These are phyloP conservation scores for Comarum palustre DNA, from an alignment of 306 rosid genomes.

Conservation along the genomic window DNA sequence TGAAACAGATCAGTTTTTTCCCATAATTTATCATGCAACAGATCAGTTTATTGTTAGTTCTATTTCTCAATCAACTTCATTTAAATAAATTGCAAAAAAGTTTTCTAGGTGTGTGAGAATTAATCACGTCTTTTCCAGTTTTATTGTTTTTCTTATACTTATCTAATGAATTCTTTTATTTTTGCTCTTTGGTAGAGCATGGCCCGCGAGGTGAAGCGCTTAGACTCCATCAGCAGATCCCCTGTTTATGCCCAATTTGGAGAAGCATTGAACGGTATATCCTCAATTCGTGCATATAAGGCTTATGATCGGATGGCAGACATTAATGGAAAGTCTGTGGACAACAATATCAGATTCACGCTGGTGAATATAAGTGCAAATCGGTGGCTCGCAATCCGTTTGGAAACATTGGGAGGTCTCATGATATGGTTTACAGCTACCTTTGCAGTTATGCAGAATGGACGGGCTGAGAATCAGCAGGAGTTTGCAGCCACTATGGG, in stretches of 20 bases:
- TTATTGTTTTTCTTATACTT: neutral
- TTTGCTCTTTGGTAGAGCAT: slow-evolving; percentile 59
- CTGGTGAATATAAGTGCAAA: slow-evolving; percentile 44
- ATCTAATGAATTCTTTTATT: slow-evolving; percentile 17
- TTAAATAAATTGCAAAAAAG: neutral
- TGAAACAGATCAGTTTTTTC: no score
- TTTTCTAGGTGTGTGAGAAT: neutral
- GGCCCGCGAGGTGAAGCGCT: slow-evolving; percentile 89
- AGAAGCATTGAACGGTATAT: slow-evolving; percentile 86
- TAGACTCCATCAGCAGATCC: slow-evolving; percentile 88
- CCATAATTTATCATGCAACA: neutral
- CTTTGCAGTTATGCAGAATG: slow-evolving; percentile 52
- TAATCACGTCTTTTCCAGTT: neutral
- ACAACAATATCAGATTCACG: slow-evolving; percentile 42
- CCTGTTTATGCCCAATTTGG: slow-evolving; percentile 97
- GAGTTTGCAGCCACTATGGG: slow-evolving; percentile 55
- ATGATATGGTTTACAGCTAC: slow-evolving; percentile 56
- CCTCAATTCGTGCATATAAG: slow-evolving; percentile 83
- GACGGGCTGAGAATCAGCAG: slow-evolving; percentile 41
- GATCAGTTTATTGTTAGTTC: neutral
- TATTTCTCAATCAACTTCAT: neutral
- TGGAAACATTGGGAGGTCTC: slow-evolving; percentile 46
- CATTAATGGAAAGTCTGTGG: slow-evolving; percentile 54
- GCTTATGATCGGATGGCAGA: slow-evolving; percentile 92
- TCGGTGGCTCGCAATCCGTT: slow-evolving; percentile 49